Base-by-base conservation (phyloP, 768 basidiomycete genomes). In the Mycena vulgaris region DNA sequence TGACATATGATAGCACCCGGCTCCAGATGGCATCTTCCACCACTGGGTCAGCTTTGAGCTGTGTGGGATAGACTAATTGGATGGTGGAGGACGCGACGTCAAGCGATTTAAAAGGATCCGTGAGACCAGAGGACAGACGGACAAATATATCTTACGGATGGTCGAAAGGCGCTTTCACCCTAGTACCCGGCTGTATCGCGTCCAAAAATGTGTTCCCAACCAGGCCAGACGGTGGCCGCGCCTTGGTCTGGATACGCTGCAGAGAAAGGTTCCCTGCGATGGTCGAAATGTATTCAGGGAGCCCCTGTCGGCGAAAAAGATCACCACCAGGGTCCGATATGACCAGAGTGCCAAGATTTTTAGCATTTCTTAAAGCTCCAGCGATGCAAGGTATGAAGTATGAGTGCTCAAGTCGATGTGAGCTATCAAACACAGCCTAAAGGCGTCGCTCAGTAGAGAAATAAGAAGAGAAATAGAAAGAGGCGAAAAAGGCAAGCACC, bases 1-100 rank as follows among this genome's bases (percentile, higher is more conserved):
- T 35, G 10, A 31, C 53, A 37, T 48, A 61, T 31, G 3, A n/a
- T 5, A 61, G 47, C 33, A 61, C 47, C 19, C 59, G 59, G 45
- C 40, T 28, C 59, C 59, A 61, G 25, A 61, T 48, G 45, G 30
- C 45, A 23, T 61, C 59, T 25, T 61, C 59, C 6, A 5, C 5
- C 9, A 8, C 40, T 23, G 59, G 45, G 48, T 61, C 30, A 33
- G 40, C 45, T 2, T 42, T 45, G 45, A 61, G 59, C 48, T 33
- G 40, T 3, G 45, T 9, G 23, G 59, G 59, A 28, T 61, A 48
- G 14, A 61, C n/a, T 21, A 27, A 48, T 48, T n/a, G n/a, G n/a
- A n/a, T n/a, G n/a, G n/a, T n/a, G n/a, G n/a, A n/a, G n/a, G n/a
- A n/a, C n/a, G n/a, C n/a, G n/a, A n/a, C n/a, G n/a, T n/a, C n/a